These are phyloP conservation scores for Erucastrum elatum DNA, from an alignment of 345 rosid species.

Conservation along the genomic window DNA sequence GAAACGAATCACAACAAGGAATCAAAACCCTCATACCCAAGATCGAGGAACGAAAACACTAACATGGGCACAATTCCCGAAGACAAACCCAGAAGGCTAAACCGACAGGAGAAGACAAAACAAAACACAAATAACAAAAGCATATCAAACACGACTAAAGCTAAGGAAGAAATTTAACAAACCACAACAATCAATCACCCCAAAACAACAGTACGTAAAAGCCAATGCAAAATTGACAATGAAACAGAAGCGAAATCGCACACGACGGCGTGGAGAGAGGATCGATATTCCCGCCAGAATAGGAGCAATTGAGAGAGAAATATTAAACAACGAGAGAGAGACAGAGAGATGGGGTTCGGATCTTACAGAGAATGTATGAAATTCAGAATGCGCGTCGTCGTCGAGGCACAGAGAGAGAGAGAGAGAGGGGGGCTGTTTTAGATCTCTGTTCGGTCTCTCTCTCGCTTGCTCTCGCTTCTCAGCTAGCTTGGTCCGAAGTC, in stretches of 20 bases:
- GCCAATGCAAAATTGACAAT: neutral
- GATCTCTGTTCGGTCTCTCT: slow-evolving; percentile 34
- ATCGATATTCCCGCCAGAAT: slow-evolving; percentile 47
- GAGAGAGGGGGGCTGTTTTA: slow-evolving; percentile 30
- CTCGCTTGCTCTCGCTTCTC: slow-evolving; percentile 22
- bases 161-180: neutral
- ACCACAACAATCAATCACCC: slow-evolving; percentile 11
- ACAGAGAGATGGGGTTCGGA: neutral
- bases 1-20: neutral
- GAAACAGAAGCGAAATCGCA: slow-evolving; percentile 25
- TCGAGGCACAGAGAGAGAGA: slow-evolving; percentile 6
- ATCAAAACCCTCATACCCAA: slow-evolving; percentile 22
- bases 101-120: slow-evolving; percentile 1
- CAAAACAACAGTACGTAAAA: neutral
- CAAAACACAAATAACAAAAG: neutral
- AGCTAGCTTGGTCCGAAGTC: slow-evolving; percentile 42
- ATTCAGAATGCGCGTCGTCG: slow-evolving; percentile 28
- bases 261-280: slow-evolving; percentile 13
- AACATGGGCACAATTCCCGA: slow-evolving; percentile 25
- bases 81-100: slow-evolving; percentile 21
- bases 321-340: neutral
- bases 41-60: slow-evolving; percentile 20
- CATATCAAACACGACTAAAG: neutral
- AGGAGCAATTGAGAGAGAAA: neutral
- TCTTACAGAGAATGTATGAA: slow-evolving; percentile 37